Percentiles rank a stretch among this genome's conserved stretches.
These are phyloP conservation scores for Ophiostoma fasciatum DNA, from an alignment of 2,329 filamentous ascomycete genomes.

Conservation along the genomic window DNA sequence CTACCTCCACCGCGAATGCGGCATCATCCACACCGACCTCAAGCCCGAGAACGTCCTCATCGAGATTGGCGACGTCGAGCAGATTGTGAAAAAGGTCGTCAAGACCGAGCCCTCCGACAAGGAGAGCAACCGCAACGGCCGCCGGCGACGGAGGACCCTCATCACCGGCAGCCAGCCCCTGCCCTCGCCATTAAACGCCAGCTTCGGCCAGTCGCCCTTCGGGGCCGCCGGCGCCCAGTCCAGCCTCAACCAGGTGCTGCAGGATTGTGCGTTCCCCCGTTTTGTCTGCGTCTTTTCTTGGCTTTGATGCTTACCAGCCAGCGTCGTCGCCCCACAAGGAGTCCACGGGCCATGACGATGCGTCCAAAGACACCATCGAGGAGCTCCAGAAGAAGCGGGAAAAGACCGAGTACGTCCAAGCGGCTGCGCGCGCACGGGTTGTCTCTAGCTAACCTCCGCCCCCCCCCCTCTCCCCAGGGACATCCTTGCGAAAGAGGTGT, in stretches of 20 bases:
- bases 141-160: conserved; percentile 75
- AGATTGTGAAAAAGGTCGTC: conserved; percentile 93
- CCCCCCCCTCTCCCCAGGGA: conserved; percentile 55
- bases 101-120: conserved; percentile 64
- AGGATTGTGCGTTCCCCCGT: conserved; percentile 31
- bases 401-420: conserved; percentile 67
- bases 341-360: conserved; percentile 23
- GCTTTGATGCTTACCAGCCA: not conserved
- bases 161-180: conserved; percentile 96
- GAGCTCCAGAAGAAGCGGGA: conserved; percentile 72
- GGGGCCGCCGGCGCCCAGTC: conserved; percentile 47
- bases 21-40: conserved; percentile 95
- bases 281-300: not conserved
- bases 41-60: conserved; percentile 98
- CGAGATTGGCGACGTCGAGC: conserved; percentile 96
- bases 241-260: conserved; percentile 74
- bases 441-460: not conserved
- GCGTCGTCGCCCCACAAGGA: conserved; percentile 2
- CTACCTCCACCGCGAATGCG: conserved; percentile 93
- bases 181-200: conserved; percentile 85
- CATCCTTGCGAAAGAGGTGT: conserved; percentile 81
- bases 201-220: conserved; percentile 70
- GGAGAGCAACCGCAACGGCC: conserved; percentile 82
- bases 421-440: too few species aligned
- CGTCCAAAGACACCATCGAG: conserved; percentile 13